These are phyloP conservation scores for Hypericum androsaemum DNA, from an alignment of 345 rosid species.

Conservation along the genomic window DNA sequence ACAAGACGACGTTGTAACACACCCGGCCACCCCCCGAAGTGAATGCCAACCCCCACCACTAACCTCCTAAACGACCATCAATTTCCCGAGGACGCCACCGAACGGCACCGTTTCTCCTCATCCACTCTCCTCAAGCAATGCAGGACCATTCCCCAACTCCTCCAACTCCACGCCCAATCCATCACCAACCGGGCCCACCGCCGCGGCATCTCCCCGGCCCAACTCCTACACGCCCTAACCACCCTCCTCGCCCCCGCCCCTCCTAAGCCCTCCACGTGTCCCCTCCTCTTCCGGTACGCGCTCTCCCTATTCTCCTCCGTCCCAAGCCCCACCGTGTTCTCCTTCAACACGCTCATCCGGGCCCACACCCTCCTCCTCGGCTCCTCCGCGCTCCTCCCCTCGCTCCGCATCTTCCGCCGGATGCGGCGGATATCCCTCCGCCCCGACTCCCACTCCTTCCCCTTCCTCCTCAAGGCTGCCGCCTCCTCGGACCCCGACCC, in stretches of 20 bases:
- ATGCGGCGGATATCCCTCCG: constrained; percentile 47
- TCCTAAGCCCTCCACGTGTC: constrained; percentile 7
- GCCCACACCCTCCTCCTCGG: constrained; percentile 31
- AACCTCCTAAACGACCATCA: no score
- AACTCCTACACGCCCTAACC: constrained; percentile 36
- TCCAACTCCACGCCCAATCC: constrained; percentile 35
- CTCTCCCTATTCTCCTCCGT: constrained; percentile 31
- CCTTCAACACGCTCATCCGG: constrained; percentile 47
- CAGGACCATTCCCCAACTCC: constrained; percentile 23
- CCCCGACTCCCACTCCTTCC: constrained; percentile 55
- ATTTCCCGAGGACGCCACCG: no score
- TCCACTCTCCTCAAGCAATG: constrained; percentile 13
- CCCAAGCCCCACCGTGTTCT: constrained; percentile 44
- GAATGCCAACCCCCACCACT: no score
- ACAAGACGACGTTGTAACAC: no score
- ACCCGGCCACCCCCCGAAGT: no score
- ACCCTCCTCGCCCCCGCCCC: constrained; percentile 10
- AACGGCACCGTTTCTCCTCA: not conserved
- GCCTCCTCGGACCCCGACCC: constrained; percentile 28
- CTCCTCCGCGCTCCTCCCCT: constrained; percentile 29
- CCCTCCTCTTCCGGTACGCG: constrained; percentile 24
- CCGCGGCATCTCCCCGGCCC: constrained; percentile 9
- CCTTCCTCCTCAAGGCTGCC: constrained; percentile 57
- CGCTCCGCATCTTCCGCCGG: constrained; percentile 38
- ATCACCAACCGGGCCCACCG: constrained; percentile 19